Conservation (phyloP, 306 rosid species). For the Cicer judaicum region DNA sequence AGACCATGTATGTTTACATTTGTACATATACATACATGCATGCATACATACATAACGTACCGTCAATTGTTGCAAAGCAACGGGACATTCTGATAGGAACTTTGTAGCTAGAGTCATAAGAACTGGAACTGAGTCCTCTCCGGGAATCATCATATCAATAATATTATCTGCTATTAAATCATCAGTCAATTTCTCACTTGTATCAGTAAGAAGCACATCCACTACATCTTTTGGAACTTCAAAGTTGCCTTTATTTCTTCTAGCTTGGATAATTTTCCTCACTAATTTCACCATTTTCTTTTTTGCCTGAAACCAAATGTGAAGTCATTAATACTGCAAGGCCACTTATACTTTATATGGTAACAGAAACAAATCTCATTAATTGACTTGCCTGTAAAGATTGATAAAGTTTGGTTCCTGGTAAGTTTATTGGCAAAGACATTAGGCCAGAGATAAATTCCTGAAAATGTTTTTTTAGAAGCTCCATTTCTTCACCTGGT, state of each 20-base stretch:
- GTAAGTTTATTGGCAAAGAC: slow-evolving; percentile 84
- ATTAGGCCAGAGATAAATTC: slow-evolving; percentile 92
- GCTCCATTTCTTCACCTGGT: slow-evolving; percentile 84
- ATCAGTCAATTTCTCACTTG: slow-evolving; percentile 68
- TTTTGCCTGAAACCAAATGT: slow-evolving; percentile 75
- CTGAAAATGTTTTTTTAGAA: slow-evolving; percentile 75
- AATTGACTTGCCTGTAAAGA: slow-evolving; percentile 74
- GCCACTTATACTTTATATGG: neutral
- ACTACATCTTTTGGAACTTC: slow-evolving; percentile 75
- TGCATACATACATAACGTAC: slow-evolving; percentile 41
- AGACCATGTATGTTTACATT: neutral
- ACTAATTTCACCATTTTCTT: slow-evolving; percentile 82
- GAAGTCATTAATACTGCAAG: neutral
- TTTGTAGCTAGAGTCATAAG: slow-evolving; percentile 87
- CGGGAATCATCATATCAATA: slow-evolving; percentile 99
- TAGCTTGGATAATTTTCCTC: slow-evolving; percentile 59
- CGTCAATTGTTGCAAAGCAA: slow-evolving; percentile 79
- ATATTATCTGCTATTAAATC: slow-evolving; percentile 88
- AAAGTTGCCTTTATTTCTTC: slow-evolving; percentile 53
- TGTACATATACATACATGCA: neutral
- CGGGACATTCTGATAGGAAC: slow-evolving; percentile 82
- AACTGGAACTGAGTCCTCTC: slow-evolving; percentile 96
- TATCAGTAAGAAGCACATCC: slow-evolving; percentile 84
- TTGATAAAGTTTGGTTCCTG: slow-evolving; percentile 83
- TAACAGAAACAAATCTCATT: slow-evolving; percentile 22